These are phyloP conservation scores for Liquidambar formosana DNA, from an alignment of 164 flowering plant genomes.

Conservation along the genomic window DNA sequence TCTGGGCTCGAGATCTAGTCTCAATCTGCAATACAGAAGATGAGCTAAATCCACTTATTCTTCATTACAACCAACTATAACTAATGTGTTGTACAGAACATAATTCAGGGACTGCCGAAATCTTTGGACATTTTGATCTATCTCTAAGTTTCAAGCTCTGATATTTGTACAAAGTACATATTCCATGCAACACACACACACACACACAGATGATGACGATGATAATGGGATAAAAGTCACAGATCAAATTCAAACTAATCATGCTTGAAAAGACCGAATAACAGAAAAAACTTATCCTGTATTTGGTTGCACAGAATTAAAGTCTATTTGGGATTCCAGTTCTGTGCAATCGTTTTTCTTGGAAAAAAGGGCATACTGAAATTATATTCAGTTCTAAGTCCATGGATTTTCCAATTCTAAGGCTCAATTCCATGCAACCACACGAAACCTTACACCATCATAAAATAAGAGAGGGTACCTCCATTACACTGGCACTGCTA, in stretches of 20 bases:
- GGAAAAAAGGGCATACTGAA: too few species aligned
- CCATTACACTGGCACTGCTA: conserved; percentile 76
- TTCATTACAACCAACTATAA: background rate
- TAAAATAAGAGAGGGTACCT: conserved; percentile 40
- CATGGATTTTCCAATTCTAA: too few species aligned
- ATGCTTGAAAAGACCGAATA: background rate
- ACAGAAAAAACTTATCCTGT: background rate
- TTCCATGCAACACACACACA: background rate
- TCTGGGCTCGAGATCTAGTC: conserved; percentile 55
- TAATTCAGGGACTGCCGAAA: background rate
- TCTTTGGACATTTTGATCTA: background rate
- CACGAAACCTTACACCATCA: background rate
- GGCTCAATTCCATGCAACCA: too few species aligned
- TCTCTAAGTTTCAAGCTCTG: background rate
- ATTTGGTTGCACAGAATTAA: too few species aligned
- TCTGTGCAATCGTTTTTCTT: too few species aligned
- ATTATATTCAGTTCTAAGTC: too few species aligned
- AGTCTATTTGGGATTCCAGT: too few species aligned
- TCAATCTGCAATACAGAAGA: conserved; percentile 59
- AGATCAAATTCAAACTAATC: background rate
- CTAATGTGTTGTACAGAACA: background rate
- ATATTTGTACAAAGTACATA: background rate
- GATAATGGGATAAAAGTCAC: background rate
- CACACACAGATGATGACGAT: too few species aligned
- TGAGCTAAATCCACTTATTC: background rate